phyloP scores from a whole-genome alignment of 2,329 filamentous ascomycete genomes.

The Dactylellina parvicollis region DNA sequence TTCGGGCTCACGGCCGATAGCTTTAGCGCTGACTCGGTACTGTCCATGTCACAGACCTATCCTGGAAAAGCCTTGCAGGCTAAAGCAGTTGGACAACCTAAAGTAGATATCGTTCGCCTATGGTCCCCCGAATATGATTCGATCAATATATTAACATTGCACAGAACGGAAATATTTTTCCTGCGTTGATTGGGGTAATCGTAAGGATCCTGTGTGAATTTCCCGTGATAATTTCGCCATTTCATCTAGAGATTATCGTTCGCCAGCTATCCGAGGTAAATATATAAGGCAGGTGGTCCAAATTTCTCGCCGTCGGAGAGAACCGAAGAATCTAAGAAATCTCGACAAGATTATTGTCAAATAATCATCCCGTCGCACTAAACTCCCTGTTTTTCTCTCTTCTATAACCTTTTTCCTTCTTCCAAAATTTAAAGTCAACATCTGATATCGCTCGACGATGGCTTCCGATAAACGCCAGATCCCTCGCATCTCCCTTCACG shows the following conservation, averaged over 20 bases:
- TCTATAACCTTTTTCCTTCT: conserved; percentile 2
- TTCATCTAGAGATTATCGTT: neutral
- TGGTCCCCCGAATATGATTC: conserved; percentile 8
- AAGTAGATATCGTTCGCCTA: conserved; percentile 34
- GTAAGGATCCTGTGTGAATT: neutral
- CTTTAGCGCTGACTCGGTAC: conserved; percentile 48
- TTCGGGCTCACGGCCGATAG: conserved; percentile 45
- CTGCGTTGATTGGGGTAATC: conserved; percentile 14
- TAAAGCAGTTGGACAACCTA: conserved; percentile 15
- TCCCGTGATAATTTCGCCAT: conserved; percentile 12
- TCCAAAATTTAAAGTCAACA: conserved; percentile 19
- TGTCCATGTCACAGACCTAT: conserved; percentile 16
- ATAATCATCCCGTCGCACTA: neutral
- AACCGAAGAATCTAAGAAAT: conserved; percentile 25
- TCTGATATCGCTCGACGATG: conserved; percentile 13
- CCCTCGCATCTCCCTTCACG: conserved; percentile 67
- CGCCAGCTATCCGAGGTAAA: conserved; percentile 1
- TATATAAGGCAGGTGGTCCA: conserved; percentile 33
- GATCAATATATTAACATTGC: conserved; percentile 13
- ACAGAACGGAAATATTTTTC: conserved; percentile 33
- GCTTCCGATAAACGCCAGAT: conserved; percentile 58
- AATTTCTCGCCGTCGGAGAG: conserved; percentile 18
- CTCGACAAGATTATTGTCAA: conserved; percentile 7
- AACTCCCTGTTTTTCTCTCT: neutral
- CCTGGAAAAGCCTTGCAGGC: conserved; percentile 7